These are phyloP conservation scores for Ambrosia artemisiifolia DNA, from an alignment of 129 eudicot genomes.

Conservation along the genomic window DNA sequence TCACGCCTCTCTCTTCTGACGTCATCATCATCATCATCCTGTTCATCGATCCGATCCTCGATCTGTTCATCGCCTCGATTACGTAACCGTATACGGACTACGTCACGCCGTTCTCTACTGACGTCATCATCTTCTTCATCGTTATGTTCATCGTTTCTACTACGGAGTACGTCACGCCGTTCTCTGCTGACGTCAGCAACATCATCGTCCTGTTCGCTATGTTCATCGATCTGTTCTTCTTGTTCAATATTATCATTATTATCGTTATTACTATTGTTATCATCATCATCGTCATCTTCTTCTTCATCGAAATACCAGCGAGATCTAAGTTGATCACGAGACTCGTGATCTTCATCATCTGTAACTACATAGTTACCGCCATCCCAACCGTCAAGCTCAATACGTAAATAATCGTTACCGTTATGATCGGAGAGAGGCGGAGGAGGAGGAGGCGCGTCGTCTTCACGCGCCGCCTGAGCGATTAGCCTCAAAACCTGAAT, in stretches of 20 bases:
- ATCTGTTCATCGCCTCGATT: slow-evolving; percentile 15
- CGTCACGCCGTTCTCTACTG: slow-evolving; percentile 48
- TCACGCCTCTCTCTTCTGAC: slow-evolving; percentile 45
- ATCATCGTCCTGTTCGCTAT: background rate
- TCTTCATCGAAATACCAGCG: slow-evolving; percentile 9
- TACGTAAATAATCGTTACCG: slow-evolving; percentile 56
- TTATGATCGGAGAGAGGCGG: slow-evolving; percentile 40
- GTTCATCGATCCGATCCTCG: slow-evolving; percentile 6
- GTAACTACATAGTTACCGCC: background rate
- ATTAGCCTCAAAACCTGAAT: slow-evolving; percentile 66
- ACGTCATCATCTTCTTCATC: slow-evolving; percentile 30
- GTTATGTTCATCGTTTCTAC: slow-evolving; percentile 14
- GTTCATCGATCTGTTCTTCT: background rate
- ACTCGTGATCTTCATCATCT: slow-evolving; percentile 1
- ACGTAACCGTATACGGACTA: slow-evolving; percentile 49
- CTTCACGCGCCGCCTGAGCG: slow-evolving; percentile 74
- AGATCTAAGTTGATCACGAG: background rate
- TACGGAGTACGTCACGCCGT: slow-evolving; percentile 39
- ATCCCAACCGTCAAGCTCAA: slow-evolving; percentile 75
- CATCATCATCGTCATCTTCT: slow-evolving; percentile 37
- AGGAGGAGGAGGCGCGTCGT: slow-evolving; percentile 68
- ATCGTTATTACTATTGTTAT: background rate
- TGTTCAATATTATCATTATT: background rate
- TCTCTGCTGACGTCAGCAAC: slow-evolving; percentile 9
- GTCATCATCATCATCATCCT: slow-evolving; percentile 30